These are phyloP conservation scores for Williopsis jadinii DNA, from an alignment of 1,139 yeast genomes.

Conservation along the genomic window DNA sequence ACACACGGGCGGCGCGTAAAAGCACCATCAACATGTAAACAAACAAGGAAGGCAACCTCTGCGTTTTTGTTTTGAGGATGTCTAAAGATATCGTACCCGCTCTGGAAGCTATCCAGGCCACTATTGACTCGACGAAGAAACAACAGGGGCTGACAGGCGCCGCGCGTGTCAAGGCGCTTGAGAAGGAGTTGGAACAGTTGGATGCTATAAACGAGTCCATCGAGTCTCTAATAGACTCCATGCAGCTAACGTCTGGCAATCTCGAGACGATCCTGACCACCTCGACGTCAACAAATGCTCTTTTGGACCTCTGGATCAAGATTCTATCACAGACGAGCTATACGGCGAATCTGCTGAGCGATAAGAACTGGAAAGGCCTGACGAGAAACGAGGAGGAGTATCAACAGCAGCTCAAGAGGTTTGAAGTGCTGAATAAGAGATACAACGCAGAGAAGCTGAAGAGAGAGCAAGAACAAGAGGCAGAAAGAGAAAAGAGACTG, in stretches of 20 bases:
- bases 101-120: conserved; percentile 5
- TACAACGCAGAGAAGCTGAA: conserved; percentile 15
- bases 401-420: conserved; percentile 14
- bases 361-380: conserved; percentile 18
- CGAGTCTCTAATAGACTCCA: conserved; percentile 16
- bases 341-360: conserved; percentile 18
- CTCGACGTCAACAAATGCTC: conserved; percentile 19
- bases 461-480: conserved; percentile 16
- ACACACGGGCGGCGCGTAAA: no score
- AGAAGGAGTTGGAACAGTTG: conserved; percentile 20
- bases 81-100: conserved; percentile 11
- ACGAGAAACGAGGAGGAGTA: conserved; percentile 18
- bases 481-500: conserved; percentile 5
- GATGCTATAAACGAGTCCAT: conserved; percentile 15
- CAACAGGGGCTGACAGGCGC: conserved; percentile 14
- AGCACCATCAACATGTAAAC: no score
- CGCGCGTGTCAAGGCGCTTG: conserved; percentile 17
- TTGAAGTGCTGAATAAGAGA: conserved; percentile 17
- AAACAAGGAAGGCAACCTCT: no score
- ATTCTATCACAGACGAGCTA: conserved; percentile 23
- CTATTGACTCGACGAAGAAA: conserved; percentile 9
- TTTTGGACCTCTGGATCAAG: conserved; percentile 23
- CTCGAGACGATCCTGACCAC: conserved; percentile 15
- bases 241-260: conserved; percentile 16
- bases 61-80: conserved; percentile 2